Evolutionary conservation across 2,329 filamentous ascomycete genomes (phyloP).

Genomic region (Alternaria brassicicola): DNA sequence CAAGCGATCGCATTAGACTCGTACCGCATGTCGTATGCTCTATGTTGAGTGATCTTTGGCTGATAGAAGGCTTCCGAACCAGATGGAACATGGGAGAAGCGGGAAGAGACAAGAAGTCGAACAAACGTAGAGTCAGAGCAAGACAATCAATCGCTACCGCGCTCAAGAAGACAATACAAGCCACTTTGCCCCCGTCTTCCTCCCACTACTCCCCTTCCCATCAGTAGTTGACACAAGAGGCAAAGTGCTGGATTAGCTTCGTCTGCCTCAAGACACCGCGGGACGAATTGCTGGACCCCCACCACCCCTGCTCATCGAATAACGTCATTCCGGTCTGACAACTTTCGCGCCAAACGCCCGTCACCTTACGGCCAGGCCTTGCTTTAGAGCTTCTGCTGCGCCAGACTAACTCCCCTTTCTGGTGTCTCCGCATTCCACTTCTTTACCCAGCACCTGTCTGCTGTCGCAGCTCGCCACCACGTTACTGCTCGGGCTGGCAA

Average conservation of each 20-base stretch:
- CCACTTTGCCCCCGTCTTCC: background rate
- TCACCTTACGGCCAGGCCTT: constrained; percentile 22
- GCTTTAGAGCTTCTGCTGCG: constrained; percentile 5
- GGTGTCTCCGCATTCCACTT: constrained; percentile 2
- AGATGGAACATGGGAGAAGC: constrained; percentile 34
- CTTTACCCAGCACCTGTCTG: constrained; percentile 9
- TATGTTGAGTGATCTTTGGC: background rate
- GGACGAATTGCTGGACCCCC: constrained; percentile 25
- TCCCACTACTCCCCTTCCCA: background rate
- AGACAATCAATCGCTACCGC: constrained; percentile 15
- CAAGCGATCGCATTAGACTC: background rate
- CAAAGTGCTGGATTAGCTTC: background rate
- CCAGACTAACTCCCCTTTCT: background rate
- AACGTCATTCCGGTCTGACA: constrained; percentile 37
- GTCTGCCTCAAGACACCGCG: constrained; percentile 5
- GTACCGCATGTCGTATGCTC: background rate
- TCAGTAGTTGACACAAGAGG: background rate
- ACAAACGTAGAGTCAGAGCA: constrained; percentile 32
- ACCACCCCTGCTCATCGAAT: constrained; percentile 22
- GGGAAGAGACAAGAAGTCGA: constrained; percentile 14
- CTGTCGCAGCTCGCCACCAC: constrained; percentile 26
- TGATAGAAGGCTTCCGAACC: constrained; percentile 24
- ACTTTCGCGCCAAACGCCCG: constrained; percentile 10
- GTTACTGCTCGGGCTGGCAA: constrained; percentile 16
- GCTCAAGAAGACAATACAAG: constrained; percentile 19